phyloP scores from a whole-genome alignment of 805 yeast species.

The Suhomyces vadensis region DNA sequence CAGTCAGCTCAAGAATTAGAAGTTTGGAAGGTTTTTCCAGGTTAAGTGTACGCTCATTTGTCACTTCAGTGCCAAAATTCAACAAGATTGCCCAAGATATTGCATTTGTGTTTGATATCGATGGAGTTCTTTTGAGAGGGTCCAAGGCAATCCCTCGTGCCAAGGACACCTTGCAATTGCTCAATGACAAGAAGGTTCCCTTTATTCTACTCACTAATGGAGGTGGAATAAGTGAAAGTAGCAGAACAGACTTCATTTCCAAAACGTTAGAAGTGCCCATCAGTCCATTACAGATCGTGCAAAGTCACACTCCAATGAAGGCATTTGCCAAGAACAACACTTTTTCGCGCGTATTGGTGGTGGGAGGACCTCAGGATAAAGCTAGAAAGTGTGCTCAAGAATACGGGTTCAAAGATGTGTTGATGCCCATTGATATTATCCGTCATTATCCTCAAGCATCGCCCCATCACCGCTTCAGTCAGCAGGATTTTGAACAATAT shows the following conservation, averaged over 20 bases:
- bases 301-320: constrained; percentile 85
- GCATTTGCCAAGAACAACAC: constrained; percentile 48
- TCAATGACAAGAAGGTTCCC: constrained; percentile 61
- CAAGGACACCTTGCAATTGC: constrained; percentile 52
- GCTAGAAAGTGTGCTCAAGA: constrained; percentile 70
- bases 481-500: constrained; percentile 46
- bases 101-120: constrained; percentile 57
- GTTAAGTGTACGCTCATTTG: neutral
- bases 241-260: constrained; percentile 57
- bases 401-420: constrained; percentile 78
- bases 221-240: constrained; percentile 72
- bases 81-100: neutral
- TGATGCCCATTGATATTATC: constrained; percentile 72
- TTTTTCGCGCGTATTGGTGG: constrained; percentile 66
- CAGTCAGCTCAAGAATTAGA: no score
- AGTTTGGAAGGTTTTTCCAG: no score
- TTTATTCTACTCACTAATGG: constrained; percentile 88
- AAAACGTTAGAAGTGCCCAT: constrained; percentile 45
- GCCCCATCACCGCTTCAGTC: constrained; percentile 63
- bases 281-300: constrained; percentile 68
- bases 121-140: constrained; percentile 86
- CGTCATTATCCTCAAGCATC: constrained; percentile 57
- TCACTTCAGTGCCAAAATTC: neutral
- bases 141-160: constrained; percentile 66
- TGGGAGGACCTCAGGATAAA: constrained; percentile 76